Evolutionary conservation across 495 filamentous ascomycete genomes (phyloP), one percentile per base, ranked within the genome.

Genomic region (Venustampulla echinocandica): DNA sequence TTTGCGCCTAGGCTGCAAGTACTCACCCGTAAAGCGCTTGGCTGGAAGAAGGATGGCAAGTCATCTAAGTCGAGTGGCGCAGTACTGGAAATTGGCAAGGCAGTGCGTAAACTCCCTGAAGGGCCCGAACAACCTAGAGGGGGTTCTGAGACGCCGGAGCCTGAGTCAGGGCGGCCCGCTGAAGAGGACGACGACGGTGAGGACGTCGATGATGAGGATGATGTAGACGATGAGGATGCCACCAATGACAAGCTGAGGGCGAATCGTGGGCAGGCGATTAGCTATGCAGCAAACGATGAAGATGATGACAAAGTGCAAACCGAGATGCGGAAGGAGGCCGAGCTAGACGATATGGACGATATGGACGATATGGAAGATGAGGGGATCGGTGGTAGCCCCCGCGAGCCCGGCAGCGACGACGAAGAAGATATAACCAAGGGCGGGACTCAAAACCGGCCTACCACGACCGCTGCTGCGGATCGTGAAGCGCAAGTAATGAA

Each of bases 261-360:
- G 13, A 90, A 92, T 61, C 76, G 83, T 37, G 64, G 69, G 36
- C 85, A 95, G 64, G 84, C 81, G 25, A 78, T 90, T 6, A 87
- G 85, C 10, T 98, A 97, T 59, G 93, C 85, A 28, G 88, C 76
- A 5, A 88, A 88, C 23, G 90, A 97, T 56, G 90, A 94, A 23
- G 93, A 86, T 4, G 92, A 98, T 60, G 79, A 89, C 52, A 79
- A 65, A 15, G 81, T 90, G 53, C 82, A 71, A 65, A 69, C 60
- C 44, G 64, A 70, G 44, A 65, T 76, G 41, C 68, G 70, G 44
- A 70, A 71, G 30, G 73, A 77, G 37, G 74, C 68, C 2, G 73
- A 72, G 10, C 64, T 64, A 15, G 72, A 70, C 19, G 52, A 61
- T 14, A n/a, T n/a, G n/a, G 72, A 74, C 17, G 68, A 74, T 30